These are phyloP conservation scores for Nymphaea colorata DNA, from an alignment of 164 flowering plant species.

Conservation along the genomic window DNA sequence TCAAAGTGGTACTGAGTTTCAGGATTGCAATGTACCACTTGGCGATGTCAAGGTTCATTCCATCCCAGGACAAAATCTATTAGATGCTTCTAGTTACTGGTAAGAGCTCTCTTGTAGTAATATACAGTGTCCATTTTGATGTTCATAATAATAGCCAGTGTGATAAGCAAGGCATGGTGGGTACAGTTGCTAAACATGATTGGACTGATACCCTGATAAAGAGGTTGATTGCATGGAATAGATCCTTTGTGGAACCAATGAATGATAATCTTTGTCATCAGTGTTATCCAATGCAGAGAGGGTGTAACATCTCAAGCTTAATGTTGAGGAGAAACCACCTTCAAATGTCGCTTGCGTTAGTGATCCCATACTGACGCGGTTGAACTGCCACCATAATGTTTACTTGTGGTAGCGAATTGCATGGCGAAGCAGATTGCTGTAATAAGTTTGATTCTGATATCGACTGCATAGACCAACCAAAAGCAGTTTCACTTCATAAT, in stretches of 20 bases:
- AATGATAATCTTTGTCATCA: constrained; percentile 12
- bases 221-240: constrained; percentile 71
- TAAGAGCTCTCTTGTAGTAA: constrained; percentile 93
- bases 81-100: constrained; percentile 37
- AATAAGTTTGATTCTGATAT: not conserved
- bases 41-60: constrained; percentile 9
- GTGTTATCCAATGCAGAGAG: not conserved
- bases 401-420: not conserved
- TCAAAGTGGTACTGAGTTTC: not conserved
- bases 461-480: not conserved
- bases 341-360: constrained; percentile 11
- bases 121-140: constrained; percentile 45
- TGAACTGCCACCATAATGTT: not conserved
- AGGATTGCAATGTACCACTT: not conserved
- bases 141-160: constrained; percentile 12
- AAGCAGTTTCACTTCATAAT: not conserved
- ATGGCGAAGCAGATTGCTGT: not conserved
- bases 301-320: constrained; percentile 6
- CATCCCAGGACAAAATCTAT: constrained; percentile 32
- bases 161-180: constrained; percentile 13
- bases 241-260: constrained; percentile 49
- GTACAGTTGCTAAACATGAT: constrained; percentile 55
- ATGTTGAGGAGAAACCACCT: constrained; percentile 9
- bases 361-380: constrained; percentile 3
- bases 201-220: constrained; percentile 49